phyloP scores from a whole-genome alignment of 164 flowering plant genomes.

The Sedum album region DNA sequence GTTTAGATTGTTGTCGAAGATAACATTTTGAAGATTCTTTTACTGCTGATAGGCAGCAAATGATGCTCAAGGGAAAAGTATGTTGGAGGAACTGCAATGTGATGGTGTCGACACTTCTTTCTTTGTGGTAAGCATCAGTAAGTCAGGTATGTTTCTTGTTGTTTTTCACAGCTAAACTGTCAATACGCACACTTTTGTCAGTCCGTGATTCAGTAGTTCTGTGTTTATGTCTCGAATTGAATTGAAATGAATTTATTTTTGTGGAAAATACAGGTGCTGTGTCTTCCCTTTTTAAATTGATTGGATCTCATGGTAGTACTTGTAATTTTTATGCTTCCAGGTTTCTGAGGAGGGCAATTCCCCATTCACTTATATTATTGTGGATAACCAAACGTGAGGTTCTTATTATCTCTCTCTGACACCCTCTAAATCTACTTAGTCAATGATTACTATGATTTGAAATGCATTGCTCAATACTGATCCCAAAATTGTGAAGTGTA shows the following conservation, averaged over 20 bases:
- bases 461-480: too few relatives aligned
- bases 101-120: conserved; percentile 85
- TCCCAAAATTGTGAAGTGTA: too few relatives aligned
- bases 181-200: neutral
- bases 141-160: too few relatives aligned
- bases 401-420: neutral
- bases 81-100: conserved; percentile 69
- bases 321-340: conserved; percentile 26
- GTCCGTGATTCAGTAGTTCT: neutral
- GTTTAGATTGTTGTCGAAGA: neutral
- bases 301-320: neutral
- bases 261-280: too few relatives aligned
- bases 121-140: conserved; percentile 50
- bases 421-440: too few relatives aligned
- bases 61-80: conserved; percentile 64
- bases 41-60: conserved; percentile 51
- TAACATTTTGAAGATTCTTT: neutral
- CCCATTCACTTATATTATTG: conserved; percentile 79
- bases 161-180: neutral
- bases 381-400: conserved; percentile 74
- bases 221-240: neutral
- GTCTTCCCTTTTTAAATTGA: too few relatives aligned
- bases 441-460: too few relatives aligned
- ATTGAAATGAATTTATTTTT: too few relatives aligned
- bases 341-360: conserved; percentile 77